These are phyloP conservation scores for Xylaria sp. DNA, from an alignment of 2,329 filamentous ascomycete genomes.

Conservation along the genomic window DNA sequence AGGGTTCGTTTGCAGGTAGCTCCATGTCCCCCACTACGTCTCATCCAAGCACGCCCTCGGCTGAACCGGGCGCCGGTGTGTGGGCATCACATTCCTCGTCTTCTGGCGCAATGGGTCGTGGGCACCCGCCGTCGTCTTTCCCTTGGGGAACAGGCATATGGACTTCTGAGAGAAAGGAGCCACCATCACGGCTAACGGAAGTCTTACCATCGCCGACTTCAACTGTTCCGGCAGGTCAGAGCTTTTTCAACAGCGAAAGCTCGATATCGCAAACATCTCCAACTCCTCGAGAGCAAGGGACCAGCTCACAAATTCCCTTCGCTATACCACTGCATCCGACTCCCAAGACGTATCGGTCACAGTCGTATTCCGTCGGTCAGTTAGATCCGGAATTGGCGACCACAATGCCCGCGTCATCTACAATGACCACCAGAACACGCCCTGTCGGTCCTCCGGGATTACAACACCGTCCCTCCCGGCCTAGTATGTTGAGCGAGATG, in stretches of 20 bases:
- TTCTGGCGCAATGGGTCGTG: constrained; percentile 59
- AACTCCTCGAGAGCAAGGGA: constrained; percentile 61
- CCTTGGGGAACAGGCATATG: constrained; percentile 85
- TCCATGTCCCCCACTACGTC: constrained; percentile 83
- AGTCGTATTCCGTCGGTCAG: constrained; percentile 96
- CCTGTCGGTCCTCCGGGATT: constrained; percentile 71
- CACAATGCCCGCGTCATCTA: constrained; percentile 58
- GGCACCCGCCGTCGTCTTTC: constrained; percentile 62
- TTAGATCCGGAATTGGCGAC: constrained; percentile 72
- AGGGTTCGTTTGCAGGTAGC: constrained; percentile 78
- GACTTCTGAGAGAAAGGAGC: constrained; percentile 82
- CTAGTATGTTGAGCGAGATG: constrained; percentile 80
- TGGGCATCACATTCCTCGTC: constrained; percentile 66
- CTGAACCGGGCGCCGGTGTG: constrained; percentile 64
- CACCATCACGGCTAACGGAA: constrained; percentile 77
- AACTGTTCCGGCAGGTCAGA: constrained; percentile 55
- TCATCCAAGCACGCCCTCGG: constrained; percentile 81
- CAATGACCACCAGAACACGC: constrained; percentile 62
- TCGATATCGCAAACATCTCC: constrained; percentile 61
- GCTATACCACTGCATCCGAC: constrained; percentile 89
- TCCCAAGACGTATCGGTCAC: constrained; percentile 91
- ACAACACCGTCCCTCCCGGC: constrained; percentile 82
- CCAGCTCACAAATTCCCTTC: constrained; percentile 79
- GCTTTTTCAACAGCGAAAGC: constrained; percentile 61
- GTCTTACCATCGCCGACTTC: constrained; percentile 80